phyloP scores from a whole-genome alignment of 78 protist species.

The Dictyostelium discoideum region DNA sequence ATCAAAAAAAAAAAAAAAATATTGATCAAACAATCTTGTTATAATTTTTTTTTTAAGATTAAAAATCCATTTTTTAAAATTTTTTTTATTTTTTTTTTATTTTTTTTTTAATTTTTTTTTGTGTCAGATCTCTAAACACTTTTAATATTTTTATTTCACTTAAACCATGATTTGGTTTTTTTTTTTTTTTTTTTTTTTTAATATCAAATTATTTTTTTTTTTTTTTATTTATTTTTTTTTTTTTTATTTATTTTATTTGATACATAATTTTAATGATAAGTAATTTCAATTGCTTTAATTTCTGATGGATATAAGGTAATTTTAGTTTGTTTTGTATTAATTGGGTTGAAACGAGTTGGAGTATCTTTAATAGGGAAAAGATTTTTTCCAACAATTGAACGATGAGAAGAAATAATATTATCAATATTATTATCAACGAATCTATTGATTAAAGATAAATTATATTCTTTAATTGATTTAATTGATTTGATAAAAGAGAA shows the following conservation, averaged over 20 bases:
- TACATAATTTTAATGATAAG: neutral
- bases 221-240: no score
- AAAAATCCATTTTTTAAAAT: no score
- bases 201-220: neutral
- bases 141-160: no score
- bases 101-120: no score
- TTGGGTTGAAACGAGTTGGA: neutral
- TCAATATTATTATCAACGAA: constrained; percentile 5
- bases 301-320: neutral
- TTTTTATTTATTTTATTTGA: neutral
- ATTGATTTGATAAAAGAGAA: neutral
- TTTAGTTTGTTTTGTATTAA: neutral
- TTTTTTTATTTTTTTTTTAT: no score
- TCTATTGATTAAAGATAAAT: constrained; percentile 4
- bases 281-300: constrained; percentile 22
- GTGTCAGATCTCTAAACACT: no score
- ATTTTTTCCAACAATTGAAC: neutral
- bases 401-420: neutral
- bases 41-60: no score
- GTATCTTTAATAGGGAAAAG: neutral
- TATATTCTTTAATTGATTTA: neutral
- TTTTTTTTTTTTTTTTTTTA: no score
- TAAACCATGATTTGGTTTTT: no score
- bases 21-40: no score
- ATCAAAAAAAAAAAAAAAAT: no score